phyloP scores from a whole-genome alignment of 352 stramenopile species.

The Globisporangium sylvaticum region DNA sequence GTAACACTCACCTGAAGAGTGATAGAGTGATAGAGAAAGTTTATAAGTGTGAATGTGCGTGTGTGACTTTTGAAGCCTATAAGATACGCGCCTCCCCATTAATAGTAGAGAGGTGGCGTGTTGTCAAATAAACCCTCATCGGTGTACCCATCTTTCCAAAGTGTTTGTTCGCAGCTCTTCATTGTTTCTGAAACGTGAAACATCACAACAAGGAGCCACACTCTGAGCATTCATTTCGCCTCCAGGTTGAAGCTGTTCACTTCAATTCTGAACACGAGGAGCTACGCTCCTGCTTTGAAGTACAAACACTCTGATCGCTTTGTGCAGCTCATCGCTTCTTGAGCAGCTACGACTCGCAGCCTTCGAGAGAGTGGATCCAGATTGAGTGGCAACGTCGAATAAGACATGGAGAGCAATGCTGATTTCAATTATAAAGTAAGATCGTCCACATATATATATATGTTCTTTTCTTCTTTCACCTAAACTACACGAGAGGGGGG shows the following conservation, averaged over 20 bases:
- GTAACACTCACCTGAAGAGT: neutral
- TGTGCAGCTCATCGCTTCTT: no score
- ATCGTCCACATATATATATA: conserved; percentile 5
- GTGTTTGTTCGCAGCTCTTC: no score
- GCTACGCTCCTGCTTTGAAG: no score
- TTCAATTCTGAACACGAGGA: no score
- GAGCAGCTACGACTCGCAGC: no score
- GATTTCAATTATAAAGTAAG: conserved; percentile 1
- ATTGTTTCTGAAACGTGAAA: no score
- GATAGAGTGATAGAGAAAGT: conserved; percentile 1
- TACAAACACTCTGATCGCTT: no score
- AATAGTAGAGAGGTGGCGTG: neutral
- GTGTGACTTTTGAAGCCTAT: neutral
- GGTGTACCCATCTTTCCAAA: neutral
- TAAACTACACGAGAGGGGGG: neutral
- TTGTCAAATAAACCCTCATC: neutral
- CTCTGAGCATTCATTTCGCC: no score
- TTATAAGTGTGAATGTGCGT: neutral
- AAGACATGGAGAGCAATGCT: neutral
- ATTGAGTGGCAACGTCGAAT: no score
- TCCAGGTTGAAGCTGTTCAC: no score
- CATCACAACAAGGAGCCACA: no score
- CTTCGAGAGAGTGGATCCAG: no score
- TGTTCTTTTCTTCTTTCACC: neutral
- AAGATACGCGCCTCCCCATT: neutral